These are phyloP conservation scores for Jacaranda copaia DNA, from an alignment of 257 asterid genomes.

Conservation along the genomic window DNA sequence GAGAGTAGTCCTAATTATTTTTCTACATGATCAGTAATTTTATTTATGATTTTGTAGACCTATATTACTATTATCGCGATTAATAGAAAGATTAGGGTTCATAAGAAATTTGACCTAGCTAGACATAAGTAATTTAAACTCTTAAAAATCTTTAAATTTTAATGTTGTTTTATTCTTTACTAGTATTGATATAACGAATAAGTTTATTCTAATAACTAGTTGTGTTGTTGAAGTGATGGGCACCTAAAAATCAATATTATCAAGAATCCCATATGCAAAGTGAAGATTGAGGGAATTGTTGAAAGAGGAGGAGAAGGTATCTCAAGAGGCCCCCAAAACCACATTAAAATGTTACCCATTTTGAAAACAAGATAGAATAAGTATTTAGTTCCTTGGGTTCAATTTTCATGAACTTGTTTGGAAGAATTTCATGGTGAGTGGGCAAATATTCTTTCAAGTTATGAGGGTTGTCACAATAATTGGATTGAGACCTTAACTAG, in stretches of 20 bases:
- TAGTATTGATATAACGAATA: too few relatives aligned
- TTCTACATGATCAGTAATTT: too few relatives aligned
- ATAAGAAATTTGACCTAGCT: too few relatives aligned
- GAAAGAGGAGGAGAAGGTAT: not conserved
- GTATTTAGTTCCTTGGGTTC: constrained; percentile 11
- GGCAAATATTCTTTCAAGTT: not conserved
- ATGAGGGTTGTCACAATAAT: too few relatives aligned
- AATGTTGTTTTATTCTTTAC: not conserved
- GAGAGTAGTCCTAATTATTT: too few relatives aligned
- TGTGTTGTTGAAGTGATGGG: not conserved
- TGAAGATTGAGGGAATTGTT: not conserved
- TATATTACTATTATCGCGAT: too few relatives aligned
- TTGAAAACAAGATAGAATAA: constrained; percentile 35
- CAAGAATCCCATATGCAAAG: constrained; percentile 26
- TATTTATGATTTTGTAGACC: too few relatives aligned
- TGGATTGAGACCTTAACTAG: too few relatives aligned
- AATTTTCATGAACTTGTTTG: constrained; percentile 9
- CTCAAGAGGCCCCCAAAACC: not conserved
- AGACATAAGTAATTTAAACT: too few relatives aligned
- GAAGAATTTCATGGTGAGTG: not conserved
- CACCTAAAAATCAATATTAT: not conserved
- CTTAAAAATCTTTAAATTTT: too few relatives aligned
- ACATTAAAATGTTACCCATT: constrained; percentile 40
- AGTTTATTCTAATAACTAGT: not conserved
- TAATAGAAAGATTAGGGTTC: too few relatives aligned